phyloP scores from a whole-genome alignment of 768 basidiomycete genomes.

The Gymnopilus dilepis region DNA sequence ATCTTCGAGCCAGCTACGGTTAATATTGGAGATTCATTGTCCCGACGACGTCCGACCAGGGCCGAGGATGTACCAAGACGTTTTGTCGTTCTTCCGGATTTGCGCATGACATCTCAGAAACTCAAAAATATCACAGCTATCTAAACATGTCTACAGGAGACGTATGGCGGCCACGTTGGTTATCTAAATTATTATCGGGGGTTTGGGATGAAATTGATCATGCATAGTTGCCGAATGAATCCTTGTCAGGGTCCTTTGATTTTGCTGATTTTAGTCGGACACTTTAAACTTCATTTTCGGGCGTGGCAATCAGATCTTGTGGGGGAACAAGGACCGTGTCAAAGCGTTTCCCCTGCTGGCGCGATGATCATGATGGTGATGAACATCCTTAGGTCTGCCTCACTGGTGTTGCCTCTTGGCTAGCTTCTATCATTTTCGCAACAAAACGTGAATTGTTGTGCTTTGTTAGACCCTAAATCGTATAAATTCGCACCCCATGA shows the following conservation, averaged over 20 bases:
- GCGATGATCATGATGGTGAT: slow-evolving; percentile 18
- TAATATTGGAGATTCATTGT: not conserved
- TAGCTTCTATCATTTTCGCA: slow-evolving; percentile 6
- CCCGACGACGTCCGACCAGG: slow-evolving; percentile 15
- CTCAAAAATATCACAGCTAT: not conserved
- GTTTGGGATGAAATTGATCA: slow-evolving; percentile 20
- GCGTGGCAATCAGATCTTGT: not conserved
- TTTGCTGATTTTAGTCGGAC: not conserved
- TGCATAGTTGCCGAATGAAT: slow-evolving; percentile 25
- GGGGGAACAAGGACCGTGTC: slow-evolving; percentile 6
- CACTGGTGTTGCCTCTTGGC: not conserved
- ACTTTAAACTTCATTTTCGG: slow-evolving; percentile 10
- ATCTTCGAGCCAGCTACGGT: not conserved
- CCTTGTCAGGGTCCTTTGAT: slow-evolving; percentile 9
- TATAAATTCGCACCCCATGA: not conserved
- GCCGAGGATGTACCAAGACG: slow-evolving; percentile 8
- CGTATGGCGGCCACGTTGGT: slow-evolving; percentile 21
- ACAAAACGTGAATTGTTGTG: too few species aligned
- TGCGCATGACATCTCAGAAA: slow-evolving; percentile 6
- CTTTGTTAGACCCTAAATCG: not conserved
- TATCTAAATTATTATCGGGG: slow-evolving; percentile 24
- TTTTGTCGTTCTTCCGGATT: slow-evolving; percentile 16
- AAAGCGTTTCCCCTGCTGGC: not conserved
- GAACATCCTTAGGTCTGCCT: slow-evolving; percentile 1
- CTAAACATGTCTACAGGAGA: slow-evolving; percentile 11